Evolutionary conservation across 176 grass and related monocot genomes (phyloP), one percentile per base, ranked within the genome.

Genomic region (Rhipidocladum racemiflorum): DNA sequence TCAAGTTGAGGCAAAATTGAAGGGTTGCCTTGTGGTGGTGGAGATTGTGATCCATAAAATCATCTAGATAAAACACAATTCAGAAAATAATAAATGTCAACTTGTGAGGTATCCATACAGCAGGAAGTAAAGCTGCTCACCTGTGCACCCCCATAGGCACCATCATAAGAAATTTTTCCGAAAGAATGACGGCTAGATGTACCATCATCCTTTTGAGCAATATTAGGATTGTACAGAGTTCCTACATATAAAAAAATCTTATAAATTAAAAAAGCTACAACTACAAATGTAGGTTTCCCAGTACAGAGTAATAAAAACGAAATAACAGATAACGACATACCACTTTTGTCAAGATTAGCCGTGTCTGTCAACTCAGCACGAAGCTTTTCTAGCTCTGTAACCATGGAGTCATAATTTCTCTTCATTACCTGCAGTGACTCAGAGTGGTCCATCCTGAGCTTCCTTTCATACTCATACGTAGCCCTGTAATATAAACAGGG

Each of bases 391-490:
- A 96, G 75, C 72, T 99, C 93, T 7, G 83, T 89, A 38, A 96
- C 91, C 97, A 99, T 93, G 71, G 93, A 87, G 32, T 86, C 89
- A 45, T 93, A 99, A 78, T 95, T 93, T 81, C 78, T 93, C 81
- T 93, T 92, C 89, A 87, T 93, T 59, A 84, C 79, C 81, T 99
- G 91, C 70, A 99, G 80, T 0, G 97, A 93, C 63, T 99, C 91
- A 0, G 85, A 90, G 79, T 99, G 97, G 28, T 95, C 93, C 68
- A 89, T 70, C 70, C 85, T 84, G 34, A 95, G 83, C 61, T 96
- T 99, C 78, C 91, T 93, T 88, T 99, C 97, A 63, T 96, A 95
- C 14, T 96, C 97, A 68, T 91, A 96, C 10, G 88, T 91, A 65
- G 76, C 63, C 88, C 97, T 99, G 79, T 75, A 83, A 76, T 60